Evolutionary conservation across 129 eudicot genomes (phyloP).

Genomic region (Helianthus annuus): HanXRQr2.0-SUNRISE NC_035448.2:153893013-153893512

Average conservation of each 20-base stretch:
- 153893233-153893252: constrained; percentile 68
- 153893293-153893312: too few relatives aligned
- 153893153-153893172: constrained; percentile 70
- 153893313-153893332: not conserved
- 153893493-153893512: not conserved
- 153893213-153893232: constrained; percentile 71
- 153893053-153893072: constrained; percentile 83
- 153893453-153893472: too few relatives aligned
- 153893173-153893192: constrained; percentile 75
- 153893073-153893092: constrained; percentile 56
- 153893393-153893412: too few relatives aligned
- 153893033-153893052: constrained; percentile 67
- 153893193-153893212: constrained; percentile 68
- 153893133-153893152: constrained; percentile 51
- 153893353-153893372: constrained; percentile 1
- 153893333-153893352: constrained; percentile 8
- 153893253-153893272: not conserved
- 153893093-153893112: constrained; percentile 59
- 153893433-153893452: too few relatives aligned
- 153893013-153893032: constrained; percentile 84
- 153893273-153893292: not conserved
- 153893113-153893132: constrained; percentile 64
- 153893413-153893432: too few relatives aligned
- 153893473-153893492: not conserved
- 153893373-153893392: not conserved